Base-by-base conservation (phyloP, 805 yeast genomes). In the Candida koratica region DNA sequence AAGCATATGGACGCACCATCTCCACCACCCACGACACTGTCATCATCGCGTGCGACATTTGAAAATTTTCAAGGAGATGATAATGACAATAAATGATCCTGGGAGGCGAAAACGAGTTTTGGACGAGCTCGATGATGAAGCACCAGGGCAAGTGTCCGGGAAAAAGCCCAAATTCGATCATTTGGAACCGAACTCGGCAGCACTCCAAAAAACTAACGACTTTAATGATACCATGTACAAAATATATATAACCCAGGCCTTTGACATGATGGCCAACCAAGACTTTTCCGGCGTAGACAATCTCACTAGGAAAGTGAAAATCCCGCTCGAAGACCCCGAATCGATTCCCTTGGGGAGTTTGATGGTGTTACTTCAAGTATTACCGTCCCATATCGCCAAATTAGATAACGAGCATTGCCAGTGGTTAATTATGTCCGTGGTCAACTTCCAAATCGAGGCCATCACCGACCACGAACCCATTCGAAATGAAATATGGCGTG, bases 301-400 rank as follows among this genome's bases (percentile, higher is more conserved):
- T 3, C 59, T 86, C 23, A 71, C 88, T 1, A 61, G 74, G 22
- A 81, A 82, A 51, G 61, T 86, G 19, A 58, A 66, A 4, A 56
- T 77, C 13, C 82, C 86, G 7, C 45, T 56, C 3, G 52, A 67
- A 8, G 73, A 74, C 44, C 56, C 69, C 1, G 86, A 81, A 18
- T 63, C 80, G 15, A 64, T 84, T 19, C 63, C 79, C 3, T 52
- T 67, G 6, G 52, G 64, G 9, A 78, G 81, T 46, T 66, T 86
- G 36, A 57, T 59, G 18, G 64, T 75, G 12, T 67, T 85, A 6
- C 64, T 89, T 38, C 71, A 67, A 26, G 68, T 71, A 6, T 64
- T 89, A 24, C 72, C 81, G 13, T 64, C 77, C 29, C 84, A 85
- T 51, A 69, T 86, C 14, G 72, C 84, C 29, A 74, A 77, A 48